Evolutionary conservation across 257 asterid genomes (phyloP), one percentile per base, ranked within the genome.

Genomic region (Gynochthodes officinalis): DNA sequence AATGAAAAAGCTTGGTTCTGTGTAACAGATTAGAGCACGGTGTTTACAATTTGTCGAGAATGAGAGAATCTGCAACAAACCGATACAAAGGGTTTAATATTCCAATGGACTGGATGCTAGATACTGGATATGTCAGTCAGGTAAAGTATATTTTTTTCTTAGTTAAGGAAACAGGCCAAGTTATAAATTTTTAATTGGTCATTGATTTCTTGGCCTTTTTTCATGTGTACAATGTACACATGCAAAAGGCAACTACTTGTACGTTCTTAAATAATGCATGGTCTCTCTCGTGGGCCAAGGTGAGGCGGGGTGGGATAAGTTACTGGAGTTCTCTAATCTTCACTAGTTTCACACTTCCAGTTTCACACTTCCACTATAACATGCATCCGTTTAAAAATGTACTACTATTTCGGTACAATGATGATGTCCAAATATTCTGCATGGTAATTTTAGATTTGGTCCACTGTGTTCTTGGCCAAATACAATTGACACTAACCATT

Each of bases 91-190:
- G 84, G 58, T 90, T 84, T 57, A 86, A 79, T 57, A 90, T 95
- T 77, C 99, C 99, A 28, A 77, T 88, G 79, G 86, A 84, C 28
- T 95, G 99, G 99, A 95, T 95, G 99, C 84, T 81, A 70, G 99
- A 95, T 60, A 75, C 88, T 4, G 99, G 99, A 39, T 84, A 50
- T 81, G 90, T 83, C 46, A 84, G 81, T 74, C 97, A 95, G 98
- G 99, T 92, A 75, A 7, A 35, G 33, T n/a, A 40, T 48, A 15
- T 25, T 71, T 43, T 11, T 4, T 27, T 77, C 66, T 49, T n/a
- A 23, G 18, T 69, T 16, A 37, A 37, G 3, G 42, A 37, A 37
- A 37, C 7, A 37, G 25, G 18, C 12, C n/a, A 63, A 21, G 32
- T 25, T 5, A 35, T 9, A n/a, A 69, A 69, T 69, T 50, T 19